A percentile compares a stretch with the other conserved stretches of the same genome.
These are phyloP conservation scores for Ustanciosporium gigantosporum DNA, from an alignment of 1,284 basidiomycete species.

Conservation along the genomic window DNA sequence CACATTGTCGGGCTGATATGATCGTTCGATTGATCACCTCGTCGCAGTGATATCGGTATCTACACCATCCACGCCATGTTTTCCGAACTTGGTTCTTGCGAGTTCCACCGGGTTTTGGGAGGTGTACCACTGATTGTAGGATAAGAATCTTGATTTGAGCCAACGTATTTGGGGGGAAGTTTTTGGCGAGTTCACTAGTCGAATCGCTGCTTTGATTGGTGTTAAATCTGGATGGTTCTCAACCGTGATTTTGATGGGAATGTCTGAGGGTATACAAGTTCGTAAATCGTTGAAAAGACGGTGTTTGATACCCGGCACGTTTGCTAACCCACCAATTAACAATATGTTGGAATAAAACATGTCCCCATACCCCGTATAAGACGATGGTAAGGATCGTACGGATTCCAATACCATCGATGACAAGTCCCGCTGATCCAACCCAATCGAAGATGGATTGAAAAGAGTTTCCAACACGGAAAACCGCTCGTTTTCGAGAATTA, in stretches of 20 bases:
- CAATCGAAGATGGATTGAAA: constrained; percentile 67
- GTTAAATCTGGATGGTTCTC: too few relatives aligned
- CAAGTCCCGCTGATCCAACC: constrained; percentile 78
- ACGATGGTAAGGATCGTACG: too few relatives aligned
- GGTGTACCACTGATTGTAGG: background rate
- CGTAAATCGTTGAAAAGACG: constrained; percentile 66
- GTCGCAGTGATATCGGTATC: too few relatives aligned
- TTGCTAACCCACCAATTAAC: constrained; percentile 79
- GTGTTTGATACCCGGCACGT: constrained; percentile 68
- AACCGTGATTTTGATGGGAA: constrained; percentile 15
- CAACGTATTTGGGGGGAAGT: too few relatives aligned
- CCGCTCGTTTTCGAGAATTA: constrained; percentile 84
- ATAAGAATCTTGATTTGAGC: background rate
- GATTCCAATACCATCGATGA: too few relatives aligned
- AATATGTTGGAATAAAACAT: constrained; percentile 93
- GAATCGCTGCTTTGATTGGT: too few relatives aligned
- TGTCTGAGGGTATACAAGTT: constrained; percentile 30
- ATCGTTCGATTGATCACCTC: too few relatives aligned
- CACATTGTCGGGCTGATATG: too few relatives aligned
- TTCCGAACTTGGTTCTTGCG: too few relatives aligned
- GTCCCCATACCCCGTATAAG: constrained; percentile 67
- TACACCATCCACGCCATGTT: too few relatives aligned
- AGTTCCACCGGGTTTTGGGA: background rate
- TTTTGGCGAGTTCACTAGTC: too few relatives aligned
- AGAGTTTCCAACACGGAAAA: constrained; percentile 86